Conservation (phyloP, 805 yeast species). For the Saturnispora serradocipensis region DNA sequence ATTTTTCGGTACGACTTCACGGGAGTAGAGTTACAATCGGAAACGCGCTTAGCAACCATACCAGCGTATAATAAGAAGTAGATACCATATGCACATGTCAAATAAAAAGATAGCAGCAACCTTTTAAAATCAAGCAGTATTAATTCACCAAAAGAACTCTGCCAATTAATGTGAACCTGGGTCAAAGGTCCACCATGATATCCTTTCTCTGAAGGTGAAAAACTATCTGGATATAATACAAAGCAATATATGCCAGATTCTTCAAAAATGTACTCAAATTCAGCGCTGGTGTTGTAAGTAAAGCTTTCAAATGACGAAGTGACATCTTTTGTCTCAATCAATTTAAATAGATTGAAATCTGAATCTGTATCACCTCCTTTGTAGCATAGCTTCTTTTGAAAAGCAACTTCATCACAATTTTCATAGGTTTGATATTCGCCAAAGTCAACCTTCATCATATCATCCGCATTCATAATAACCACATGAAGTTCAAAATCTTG, state of each 20-base stretch:
- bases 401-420: neutral
- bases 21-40: constrained; percentile 13
- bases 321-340: constrained; percentile 13
- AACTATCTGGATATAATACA: constrained; percentile 14
- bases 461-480: neutral
- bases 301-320: constrained; percentile 15
- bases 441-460: neutral
- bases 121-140: constrained; percentile 22
- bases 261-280: constrained; percentile 13
- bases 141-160: constrained; percentile 24
- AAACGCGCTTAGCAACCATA: constrained; percentile 11
- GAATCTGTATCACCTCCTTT: neutral
- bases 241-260: constrained; percentile 23
- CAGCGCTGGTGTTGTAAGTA: constrained; percentile 6
- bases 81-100: constrained; percentile 15
- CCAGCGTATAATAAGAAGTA: constrained; percentile 12
- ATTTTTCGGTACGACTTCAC: constrained; percentile 13
- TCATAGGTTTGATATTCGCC: neutral
- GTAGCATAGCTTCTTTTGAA: neutral
- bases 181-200: neutral
- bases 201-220: constrained; percentile 6
- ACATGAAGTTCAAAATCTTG: neutral
- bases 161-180: constrained; percentile 20
- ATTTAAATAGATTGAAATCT: constrained; percentile 12
- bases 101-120: constrained; percentile 16